Percentiles rank a stretch among this genome's conserved stretches.
Evolutionary conservation across 371 early-diverging fungal species (phyloP).

Genomic region (Catenaria anguillulae): DNA sequence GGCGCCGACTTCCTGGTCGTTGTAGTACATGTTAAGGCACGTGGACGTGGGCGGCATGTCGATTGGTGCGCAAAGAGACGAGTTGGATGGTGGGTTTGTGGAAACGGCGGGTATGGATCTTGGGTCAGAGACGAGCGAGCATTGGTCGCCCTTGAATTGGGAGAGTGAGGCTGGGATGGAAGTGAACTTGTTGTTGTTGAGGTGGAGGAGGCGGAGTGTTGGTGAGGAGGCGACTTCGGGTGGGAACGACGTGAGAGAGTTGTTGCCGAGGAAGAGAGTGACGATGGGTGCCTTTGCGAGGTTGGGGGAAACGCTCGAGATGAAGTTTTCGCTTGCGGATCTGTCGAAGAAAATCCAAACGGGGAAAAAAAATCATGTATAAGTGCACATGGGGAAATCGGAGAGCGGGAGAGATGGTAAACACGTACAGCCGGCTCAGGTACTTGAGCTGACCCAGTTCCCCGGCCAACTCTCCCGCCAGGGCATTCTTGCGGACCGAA

Average conservation of each 20-base stretch:
- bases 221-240: not conserved
- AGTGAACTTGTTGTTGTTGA: not conserved
- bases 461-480: not conserved
- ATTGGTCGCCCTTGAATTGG: not conserved
- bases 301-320: not conserved
- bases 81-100: no score
- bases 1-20: not conserved
- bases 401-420: not conserved
- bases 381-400: not conserved
- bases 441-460: not conserved
- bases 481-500: not conserved
- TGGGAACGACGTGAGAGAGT: not conserved
- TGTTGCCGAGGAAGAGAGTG: not conserved
- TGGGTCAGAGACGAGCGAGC: not conserved
- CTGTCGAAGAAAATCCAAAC: no score
- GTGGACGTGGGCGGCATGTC: not conserved
- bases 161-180: not conserved
- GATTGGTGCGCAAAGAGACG: not conserved
- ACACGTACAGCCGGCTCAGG: not conserved
- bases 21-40: not conserved
- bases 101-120: not conserved
- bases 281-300: not conserved
- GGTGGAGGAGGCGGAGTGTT: not conserved
- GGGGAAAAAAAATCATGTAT: no score
- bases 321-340: not conserved